Percentiles rank a stretch among this genome's conserved stretches.
These are phyloP conservation scores for Trebouxia sp. DNA, from an alignment of 139 green algal species.

Conservation along the genomic window DNA sequence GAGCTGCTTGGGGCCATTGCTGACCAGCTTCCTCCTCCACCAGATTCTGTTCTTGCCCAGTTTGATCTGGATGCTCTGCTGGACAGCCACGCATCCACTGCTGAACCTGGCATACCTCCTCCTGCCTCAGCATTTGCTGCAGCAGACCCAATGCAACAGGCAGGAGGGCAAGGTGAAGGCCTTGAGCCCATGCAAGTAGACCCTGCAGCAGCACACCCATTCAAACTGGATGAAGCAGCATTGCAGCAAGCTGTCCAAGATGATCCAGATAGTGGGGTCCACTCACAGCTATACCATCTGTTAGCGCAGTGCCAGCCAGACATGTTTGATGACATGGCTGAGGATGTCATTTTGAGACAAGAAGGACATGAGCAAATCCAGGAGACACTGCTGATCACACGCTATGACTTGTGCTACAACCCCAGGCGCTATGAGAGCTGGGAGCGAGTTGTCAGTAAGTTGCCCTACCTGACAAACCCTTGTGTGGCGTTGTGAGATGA, in stretches of 20 bases:
- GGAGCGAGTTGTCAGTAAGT: not conserved
- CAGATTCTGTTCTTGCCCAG: not conserved
- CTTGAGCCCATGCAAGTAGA: not conserved
- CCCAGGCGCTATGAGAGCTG: slow-evolving; percentile 13
- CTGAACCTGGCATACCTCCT: not conserved
- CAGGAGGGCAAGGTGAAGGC: not conserved
- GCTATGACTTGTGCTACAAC: slow-evolving; percentile 2
- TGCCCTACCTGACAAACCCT: not conserved
- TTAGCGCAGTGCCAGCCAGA: not conserved
- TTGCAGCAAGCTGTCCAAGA: not conserved
- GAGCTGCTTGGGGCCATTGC: not conserved
- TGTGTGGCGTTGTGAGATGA: too few species aligned
- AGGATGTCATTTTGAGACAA: not conserved
- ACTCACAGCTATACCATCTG: slow-evolving; percentile 1
- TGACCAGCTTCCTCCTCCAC: not conserved
- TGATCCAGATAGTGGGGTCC: not conserved
- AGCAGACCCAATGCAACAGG: not conserved
- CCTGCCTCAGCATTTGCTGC: too few species aligned
- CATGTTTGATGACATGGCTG: not conserved
- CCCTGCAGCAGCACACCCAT: not conserved
- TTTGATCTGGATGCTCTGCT: not conserved
- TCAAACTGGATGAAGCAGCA: not conserved
- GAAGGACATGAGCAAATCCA: not conserved
- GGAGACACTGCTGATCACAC: not conserved
- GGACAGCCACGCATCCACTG: not conserved